Evolutionary conservation across 148 eudicot genomes (phyloP), one percentile per base, ranked within the genome.

Genomic region (Rhododendron henanense): DNA sequence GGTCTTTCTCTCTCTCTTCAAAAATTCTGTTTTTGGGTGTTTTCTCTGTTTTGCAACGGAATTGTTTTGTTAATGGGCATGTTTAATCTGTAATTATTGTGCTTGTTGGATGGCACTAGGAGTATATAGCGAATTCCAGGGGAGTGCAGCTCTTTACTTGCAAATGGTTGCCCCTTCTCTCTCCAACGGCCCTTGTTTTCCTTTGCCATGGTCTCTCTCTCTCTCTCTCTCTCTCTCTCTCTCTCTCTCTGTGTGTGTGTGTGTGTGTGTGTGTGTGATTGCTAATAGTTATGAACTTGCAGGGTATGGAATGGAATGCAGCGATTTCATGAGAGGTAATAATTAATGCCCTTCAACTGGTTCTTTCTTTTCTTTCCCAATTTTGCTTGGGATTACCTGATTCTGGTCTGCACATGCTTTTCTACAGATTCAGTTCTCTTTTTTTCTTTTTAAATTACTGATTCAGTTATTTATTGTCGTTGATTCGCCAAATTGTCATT

Each of bases 231-330:
- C 82, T 63, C 85, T 82, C 45, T 31, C 86, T 84, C 53, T 81
- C 37, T 55, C 18, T 81, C 44, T 79, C 25, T 0, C n/a, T n/a
- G n/a, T n/a, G n/a, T n/a, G n/a, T 51, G 3, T 51, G 16, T 6
- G 19, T 47, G 2, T 28, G 0, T 76, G 6, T 76, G 25, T 4
- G 10, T 33, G n/a, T 61, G 55, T 28, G 45, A 0, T 33, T 23
- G 41, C 23, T 28, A 31, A 71, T 48, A 41, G 79, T 89, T 41
- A 6, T 86, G 78, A 81, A 28, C 76, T 82, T 91, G 92, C 96
- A 97, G 99, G 99, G 45, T 97, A 97, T 93, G 99, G 98, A 87
- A 95, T 97, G 99, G 99, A 97, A 86, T 97, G 99, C 91, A 93
- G 99, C 90, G 90, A 89, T 50, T 97, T 91, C 93, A 97, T 97